Percentiles rank a stretch among this genome's conserved stretches.
These are phyloP conservation scores for Calonectria hongkongensis DNA, from an alignment of 2,329 filamentous ascomycete genomes.

Conservation along the genomic window DNA sequence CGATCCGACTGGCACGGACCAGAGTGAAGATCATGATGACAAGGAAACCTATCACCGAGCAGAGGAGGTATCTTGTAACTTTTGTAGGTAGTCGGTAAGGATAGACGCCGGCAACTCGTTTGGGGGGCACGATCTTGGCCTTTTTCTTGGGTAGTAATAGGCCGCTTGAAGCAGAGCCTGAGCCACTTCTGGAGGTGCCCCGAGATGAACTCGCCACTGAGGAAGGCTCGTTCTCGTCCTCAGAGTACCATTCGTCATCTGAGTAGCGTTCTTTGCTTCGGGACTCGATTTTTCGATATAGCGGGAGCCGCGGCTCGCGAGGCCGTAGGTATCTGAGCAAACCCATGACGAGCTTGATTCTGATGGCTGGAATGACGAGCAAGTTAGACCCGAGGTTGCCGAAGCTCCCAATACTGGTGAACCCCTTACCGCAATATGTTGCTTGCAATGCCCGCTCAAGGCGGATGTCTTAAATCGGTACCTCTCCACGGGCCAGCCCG, in stretches of 20 bases:
- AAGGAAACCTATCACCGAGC: conserved; percentile 81
- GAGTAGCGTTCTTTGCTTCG: conserved; percentile 71
- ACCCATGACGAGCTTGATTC: conserved; percentile 65
- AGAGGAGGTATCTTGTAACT: conserved; percentile 85
- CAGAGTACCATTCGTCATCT: conserved; percentile 68
- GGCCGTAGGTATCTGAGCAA: conserved; percentile 68
- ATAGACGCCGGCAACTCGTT: conserved; percentile 55
- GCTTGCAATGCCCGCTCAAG: conserved; percentile 36
- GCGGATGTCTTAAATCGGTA: conserved; percentile 34
- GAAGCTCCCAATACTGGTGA: conserved; percentile 28
- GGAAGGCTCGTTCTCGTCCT: conserved; percentile 66
- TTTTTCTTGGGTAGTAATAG: conserved; percentile 64
- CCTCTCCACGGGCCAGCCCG: conserved; percentile 21
- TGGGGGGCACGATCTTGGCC: conserved; percentile 45
- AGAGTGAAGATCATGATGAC: conserved; percentile 86
- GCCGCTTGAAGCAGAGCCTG: conserved; percentile 65
- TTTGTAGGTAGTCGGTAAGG: conserved; percentile 81
- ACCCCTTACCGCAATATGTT: conserved; percentile 36
- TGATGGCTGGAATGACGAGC: conserved; percentile 34
- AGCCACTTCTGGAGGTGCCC: conserved; percentile 73
- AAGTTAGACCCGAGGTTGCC: conserved; percentile 34
- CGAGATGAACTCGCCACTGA: conserved; percentile 63
- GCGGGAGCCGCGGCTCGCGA: conserved; percentile 69
- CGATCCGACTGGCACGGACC: conserved; percentile 82
- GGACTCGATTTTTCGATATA: conserved; percentile 68